Base-by-base conservation (phyloP, 2,329 filamentous ascomycete species). In the Colletotrichum plurivorum region DNA sequence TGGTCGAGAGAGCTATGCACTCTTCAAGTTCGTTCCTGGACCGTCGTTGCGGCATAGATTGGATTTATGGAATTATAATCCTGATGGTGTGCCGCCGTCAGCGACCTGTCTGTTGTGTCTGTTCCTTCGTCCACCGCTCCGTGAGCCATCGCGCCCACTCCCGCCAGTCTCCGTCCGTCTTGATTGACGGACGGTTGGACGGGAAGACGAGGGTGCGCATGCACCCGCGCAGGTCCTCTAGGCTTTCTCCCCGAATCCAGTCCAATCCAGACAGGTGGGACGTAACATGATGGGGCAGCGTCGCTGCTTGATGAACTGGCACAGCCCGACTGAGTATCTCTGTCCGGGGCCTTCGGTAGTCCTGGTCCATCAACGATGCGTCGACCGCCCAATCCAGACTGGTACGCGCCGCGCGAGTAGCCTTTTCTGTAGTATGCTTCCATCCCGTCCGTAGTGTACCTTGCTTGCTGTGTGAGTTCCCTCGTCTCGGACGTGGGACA, bases 221-320 rank as follows among this genome's bases (percentile, higher is more conserved):
- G 22, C 22, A 25, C 22, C 22, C 22, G 22, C 22, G 22, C 22
- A 25, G 22, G 22, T 25, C 22, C 22, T 25, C 22, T 5, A 55
- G 49, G 53, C 55, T 61, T 46, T 51, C 49, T 63, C 43, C 56
- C 46, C 65, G 15, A 58, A 27, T 43, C 27, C 54, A 64, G 48
- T 55, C 66, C 66, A 69, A 59, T 69, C 54, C 61, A 69, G 62
- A 49, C 20, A 27, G 61, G 65, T 20, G 61, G 54, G 54, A 65
- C 54, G 31, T 59, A 54, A 69, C 36, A 54, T 65, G 66, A 69
- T 69, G 66, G 61, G 66, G 66, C 61, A 58, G 54, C 54, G 66
- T 57, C 54, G 61, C 63, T 69, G 66, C 66, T 69, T 69, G 66
- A 59, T 69, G 66, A 69, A 69, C 66, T 69, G 66, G 66, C 66